Percentiles rank a stretch among this genome's conserved stretches.
Evolutionary conservation across 768 basidiomycete genomes (phyloP).

Genomic region (Xerocomus brunneocitrinus): DNA sequence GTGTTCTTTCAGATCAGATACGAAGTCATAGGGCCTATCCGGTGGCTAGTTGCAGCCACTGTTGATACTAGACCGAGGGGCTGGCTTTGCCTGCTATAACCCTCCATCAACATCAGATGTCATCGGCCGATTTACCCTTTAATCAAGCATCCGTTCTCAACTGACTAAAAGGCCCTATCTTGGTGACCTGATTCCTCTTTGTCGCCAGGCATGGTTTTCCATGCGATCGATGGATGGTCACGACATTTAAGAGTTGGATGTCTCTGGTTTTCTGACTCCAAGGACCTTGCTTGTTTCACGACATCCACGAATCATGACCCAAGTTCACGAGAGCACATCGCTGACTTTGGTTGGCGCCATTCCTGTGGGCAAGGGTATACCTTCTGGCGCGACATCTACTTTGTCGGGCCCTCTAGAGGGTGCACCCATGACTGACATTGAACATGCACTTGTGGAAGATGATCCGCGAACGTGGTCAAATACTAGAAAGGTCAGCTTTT

Average conservation of each 20-base stretch:
- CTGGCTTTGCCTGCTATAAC: not conserved
- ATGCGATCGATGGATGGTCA: not conserved
- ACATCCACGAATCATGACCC: slow-evolving; percentile 5
- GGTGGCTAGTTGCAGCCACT: not conserved
- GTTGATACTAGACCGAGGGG: not conserved
- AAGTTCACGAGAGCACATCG: not conserved
- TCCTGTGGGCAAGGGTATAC: not conserved
- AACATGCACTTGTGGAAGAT: slow-evolving; percentile 44
- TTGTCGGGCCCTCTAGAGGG: not conserved
- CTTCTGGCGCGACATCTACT: not conserved
- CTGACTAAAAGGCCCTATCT: not conserved
- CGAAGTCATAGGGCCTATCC: not conserved
- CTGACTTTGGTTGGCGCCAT: not conserved
- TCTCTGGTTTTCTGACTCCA: not conserved
- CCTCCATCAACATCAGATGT: not conserved
- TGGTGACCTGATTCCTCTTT: not conserved
- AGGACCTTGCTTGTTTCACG: not conserved
- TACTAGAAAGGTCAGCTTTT: slow-evolving; percentile 45
- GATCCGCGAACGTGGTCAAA: slow-evolving; percentile 62
- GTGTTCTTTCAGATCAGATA: not conserved
- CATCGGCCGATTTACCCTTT: slow-evolving; percentile 6
- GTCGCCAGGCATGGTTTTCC: not conserved
- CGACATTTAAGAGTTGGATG: slow-evolving; percentile 4
- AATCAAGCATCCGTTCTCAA: not conserved
- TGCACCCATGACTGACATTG: slow-evolving; percentile 29